A percentile compares a stretch with the other conserved stretches of the same genome.
phyloP scores from a whole-genome alignment of 306 rosid genomes.

The Carpinus fangiana region DNA sequence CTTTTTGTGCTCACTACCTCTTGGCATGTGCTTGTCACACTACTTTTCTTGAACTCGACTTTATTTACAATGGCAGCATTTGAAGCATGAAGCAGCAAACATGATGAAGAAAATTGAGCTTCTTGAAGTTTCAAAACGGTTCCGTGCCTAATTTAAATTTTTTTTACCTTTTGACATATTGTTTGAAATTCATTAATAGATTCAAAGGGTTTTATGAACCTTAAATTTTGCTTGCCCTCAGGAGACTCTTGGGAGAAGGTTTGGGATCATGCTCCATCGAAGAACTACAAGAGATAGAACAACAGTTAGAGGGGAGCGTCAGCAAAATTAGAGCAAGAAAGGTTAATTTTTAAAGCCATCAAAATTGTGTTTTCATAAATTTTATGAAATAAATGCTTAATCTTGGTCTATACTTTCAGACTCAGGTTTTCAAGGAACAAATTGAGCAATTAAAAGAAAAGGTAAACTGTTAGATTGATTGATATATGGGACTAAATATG shows the following conservation, averaged over 20 bases:
- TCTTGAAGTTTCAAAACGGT: constrained; percentile 81
- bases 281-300: constrained; percentile 65
- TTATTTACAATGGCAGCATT: constrained; percentile 47
- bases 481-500: no score
- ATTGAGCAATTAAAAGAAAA: constrained; percentile 57
- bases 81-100: constrained; percentile 60
- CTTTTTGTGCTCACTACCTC: no score
- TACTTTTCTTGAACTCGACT: constrained; percentile 10
- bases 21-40: not conserved
- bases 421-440: constrained; percentile 57
- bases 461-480: constrained; percentile 41
- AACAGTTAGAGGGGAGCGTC: constrained; percentile 66
- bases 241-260: constrained; percentile 73
- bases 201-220: not conserved
- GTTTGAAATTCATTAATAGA: not conserved
- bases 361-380: not conserved
- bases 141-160: constrained; percentile 6
- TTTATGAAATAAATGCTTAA: not conserved
- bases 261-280: constrained; percentile 60
- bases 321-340: constrained; percentile 58
- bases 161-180: not conserved
- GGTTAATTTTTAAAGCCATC: constrained; percentile 36
- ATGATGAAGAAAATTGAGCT: constrained; percentile 68
- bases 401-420: constrained; percentile 39
- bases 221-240: constrained; percentile 27